Percentiles rank a stretch among this genome's conserved stretches.
These are phyloP conservation scores for Murraya koenigii DNA, from an alignment of 345 rosid species.

Conservation along the genomic window DNA sequence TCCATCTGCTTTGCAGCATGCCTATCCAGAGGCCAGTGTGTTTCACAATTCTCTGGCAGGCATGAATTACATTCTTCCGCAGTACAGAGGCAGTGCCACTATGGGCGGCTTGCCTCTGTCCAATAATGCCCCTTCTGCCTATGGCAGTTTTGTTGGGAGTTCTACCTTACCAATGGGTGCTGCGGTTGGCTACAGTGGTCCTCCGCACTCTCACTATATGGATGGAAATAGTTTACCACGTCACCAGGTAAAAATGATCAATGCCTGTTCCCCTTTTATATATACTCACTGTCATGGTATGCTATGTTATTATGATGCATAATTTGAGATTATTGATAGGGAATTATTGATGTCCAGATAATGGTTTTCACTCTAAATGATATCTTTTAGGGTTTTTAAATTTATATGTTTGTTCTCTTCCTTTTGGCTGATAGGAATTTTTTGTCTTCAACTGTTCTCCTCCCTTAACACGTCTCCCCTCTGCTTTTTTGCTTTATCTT, in stretches of 20 bases:
- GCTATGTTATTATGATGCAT: not conserved
- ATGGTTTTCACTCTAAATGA: not conserved
- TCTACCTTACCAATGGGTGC: constrained; percentile 13
- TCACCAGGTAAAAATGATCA: constrained; percentile 31
- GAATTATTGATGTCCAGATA: not conserved
- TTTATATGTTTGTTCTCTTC: not conserved
- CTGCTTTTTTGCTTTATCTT: not conserved
- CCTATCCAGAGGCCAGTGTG: constrained; percentile 17
- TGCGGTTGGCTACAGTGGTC: constrained; percentile 23
- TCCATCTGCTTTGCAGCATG: constrained; percentile 27
- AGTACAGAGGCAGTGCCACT: constrained; percentile 11
- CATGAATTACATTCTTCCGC: constrained; percentile 20
- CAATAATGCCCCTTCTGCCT: constrained; percentile 16
- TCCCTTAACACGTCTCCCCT: not conserved
- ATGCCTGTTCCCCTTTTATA: not conserved
- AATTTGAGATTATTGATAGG: constrained; percentile 1
- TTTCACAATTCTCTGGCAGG: constrained; percentile 28
- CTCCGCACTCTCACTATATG: constrained; percentile 13
- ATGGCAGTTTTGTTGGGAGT: constrained; percentile 27
- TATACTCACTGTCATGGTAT: not conserved
- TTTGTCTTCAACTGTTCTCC: not conserved
- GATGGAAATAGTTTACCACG: constrained; percentile 19
- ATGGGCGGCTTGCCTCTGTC: constrained; percentile 24
- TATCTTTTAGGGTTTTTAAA: not conserved
- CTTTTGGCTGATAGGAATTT: not conserved